Evolutionary conservation across 306 rosid genomes (phyloP), one percentile per base, ranked within the genome.

Genomic region (Echinosophora koreensis): DNA sequence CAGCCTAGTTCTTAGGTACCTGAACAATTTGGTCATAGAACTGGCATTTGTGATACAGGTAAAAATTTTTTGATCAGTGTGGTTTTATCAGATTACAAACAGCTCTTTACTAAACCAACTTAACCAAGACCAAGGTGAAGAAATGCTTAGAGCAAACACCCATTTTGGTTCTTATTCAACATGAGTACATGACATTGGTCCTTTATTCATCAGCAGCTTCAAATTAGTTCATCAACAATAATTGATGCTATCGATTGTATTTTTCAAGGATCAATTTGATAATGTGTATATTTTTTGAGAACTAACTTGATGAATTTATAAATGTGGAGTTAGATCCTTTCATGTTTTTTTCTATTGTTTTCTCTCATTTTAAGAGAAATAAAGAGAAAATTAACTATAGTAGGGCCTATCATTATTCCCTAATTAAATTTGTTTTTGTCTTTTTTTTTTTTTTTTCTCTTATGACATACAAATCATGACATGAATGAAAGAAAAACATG

Each of bases 1-100:
- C 16, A 91, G 52, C 68, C 88, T 91, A 66, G 90, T 91, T 79
- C 88, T 91, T 77, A 92, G 93, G 35, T 91, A 82, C 84, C 77
- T 89, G 34, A 91, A 81, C 82, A 89, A 86, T 27, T 81, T 91
- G 89, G 89, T 91, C 64, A 69, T 87, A 63, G 97, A 89, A 83
- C 60, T 91, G 88, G 97, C 97, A 27, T 91, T 89, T 66, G 64
- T 87, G 69, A 87, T 91, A 74, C 92, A 89, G 93, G 97, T 91
- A 71, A 7, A 27, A 30, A 22, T 22, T 0, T 22, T 22, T 8
- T 56, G 2, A 17, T 15, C 3, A 15, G 2, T 62, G 9, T 61
- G 44, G 6, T 46, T 46, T 35, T 46, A 12, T 16, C 15, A 32
- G 42, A 34, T 14, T 14, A 46, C 11, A 0, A 30, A 32, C 50